Conservation (phyloP, 257 asterid species). For the Verbena officinalis region DNA sequence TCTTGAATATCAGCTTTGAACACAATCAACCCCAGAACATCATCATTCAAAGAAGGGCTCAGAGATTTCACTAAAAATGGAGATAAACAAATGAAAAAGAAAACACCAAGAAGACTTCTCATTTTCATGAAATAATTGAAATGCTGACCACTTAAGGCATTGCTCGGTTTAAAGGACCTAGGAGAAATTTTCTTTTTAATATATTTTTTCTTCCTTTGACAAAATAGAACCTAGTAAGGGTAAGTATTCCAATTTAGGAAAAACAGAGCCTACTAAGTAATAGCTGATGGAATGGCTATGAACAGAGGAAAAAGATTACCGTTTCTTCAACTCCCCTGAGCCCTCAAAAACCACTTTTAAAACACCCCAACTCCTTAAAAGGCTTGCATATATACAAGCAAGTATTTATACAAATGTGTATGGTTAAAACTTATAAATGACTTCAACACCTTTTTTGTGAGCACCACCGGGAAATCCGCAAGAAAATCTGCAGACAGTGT, state of each 20-base stretch:
- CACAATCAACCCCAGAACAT: constrained; percentile 87
- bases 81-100: constrained; percentile 38
- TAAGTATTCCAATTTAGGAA: constrained; percentile 4
- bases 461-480: constrained; percentile 9
- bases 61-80: constrained; percentile 46
- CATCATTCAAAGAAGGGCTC: constrained; percentile 86
- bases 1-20: constrained; percentile 86
- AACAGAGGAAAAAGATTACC: not conserved
- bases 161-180: constrained; percentile 9
- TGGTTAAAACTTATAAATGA: constrained; percentile 2
- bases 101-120: constrained; percentile 48
- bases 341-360: constrained; percentile 2
- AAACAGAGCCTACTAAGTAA: not conserved
- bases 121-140: constrained; percentile 41
- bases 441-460: constrained; percentile 17
- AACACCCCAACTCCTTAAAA: not conserved
- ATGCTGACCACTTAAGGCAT: constrained; percentile 33
- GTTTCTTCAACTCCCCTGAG: constrained; percentile 1
- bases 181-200: too few relatives aligned
- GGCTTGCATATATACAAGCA: not conserved
- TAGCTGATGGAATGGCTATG: constrained; percentile 3
- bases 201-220: too few relatives aligned
- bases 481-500: constrained; percentile 24
- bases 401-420: not conserved
- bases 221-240: not conserved